Evolutionary conservation across 2,329 filamentous ascomycete species (phyloP).

Genomic region (Apiospora rasikravindrae): DNA sequence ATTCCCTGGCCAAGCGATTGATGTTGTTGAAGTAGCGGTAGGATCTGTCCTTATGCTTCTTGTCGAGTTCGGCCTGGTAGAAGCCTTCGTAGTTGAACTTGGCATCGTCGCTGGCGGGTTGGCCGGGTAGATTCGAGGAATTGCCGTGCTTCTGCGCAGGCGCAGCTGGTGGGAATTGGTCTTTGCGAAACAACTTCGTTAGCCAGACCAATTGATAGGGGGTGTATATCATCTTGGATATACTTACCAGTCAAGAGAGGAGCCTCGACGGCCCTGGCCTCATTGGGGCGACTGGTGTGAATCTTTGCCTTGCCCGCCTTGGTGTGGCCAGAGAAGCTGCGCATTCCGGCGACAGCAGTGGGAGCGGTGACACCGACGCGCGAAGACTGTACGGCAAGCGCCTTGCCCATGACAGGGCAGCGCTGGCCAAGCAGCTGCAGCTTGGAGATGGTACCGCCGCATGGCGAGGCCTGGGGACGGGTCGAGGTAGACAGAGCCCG

Average conservation of each 20-base stretch:
- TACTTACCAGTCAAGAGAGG: slow-evolving; percentile 41
- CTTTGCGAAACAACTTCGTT: slow-evolving; percentile 35
- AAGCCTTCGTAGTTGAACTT: slow-evolving; percentile 93
- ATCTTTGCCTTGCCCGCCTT: slow-evolving; percentile 71
- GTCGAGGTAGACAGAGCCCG: slow-evolving; percentile 83
- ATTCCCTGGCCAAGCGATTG: slow-evolving; percentile 95
- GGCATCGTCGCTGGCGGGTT: slow-evolving; percentile 40
- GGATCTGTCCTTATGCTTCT: slow-evolving; percentile 99
- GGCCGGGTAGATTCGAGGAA: slow-evolving; percentile 33
- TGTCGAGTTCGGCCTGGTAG: slow-evolving; percentile 87
- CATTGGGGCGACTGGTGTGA: slow-evolving; percentile 79
- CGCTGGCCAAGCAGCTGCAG: slow-evolving; percentile 91
- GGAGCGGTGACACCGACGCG: slow-evolving; percentile 50
- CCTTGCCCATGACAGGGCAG: slow-evolving; percentile 99
- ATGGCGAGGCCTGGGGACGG: slow-evolving; percentile 70
- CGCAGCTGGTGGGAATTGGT: slow-evolving; percentile 42
- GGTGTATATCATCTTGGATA: background rate
- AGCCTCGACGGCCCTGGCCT: slow-evolving; percentile 77
- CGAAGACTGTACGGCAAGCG: slow-evolving; percentile 82
- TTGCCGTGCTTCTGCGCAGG: slow-evolving; percentile 37
- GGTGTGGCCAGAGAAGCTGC: slow-evolving; percentile 55
- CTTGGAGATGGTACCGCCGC: slow-evolving; percentile 95
- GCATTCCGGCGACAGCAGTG: slow-evolving; percentile 54
- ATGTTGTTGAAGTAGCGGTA: slow-evolving; percentile 99
- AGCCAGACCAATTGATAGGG: background rate